phyloP scores from a whole-genome alignment of 139 green algal species.

The Chloropicon primus region DNA sequence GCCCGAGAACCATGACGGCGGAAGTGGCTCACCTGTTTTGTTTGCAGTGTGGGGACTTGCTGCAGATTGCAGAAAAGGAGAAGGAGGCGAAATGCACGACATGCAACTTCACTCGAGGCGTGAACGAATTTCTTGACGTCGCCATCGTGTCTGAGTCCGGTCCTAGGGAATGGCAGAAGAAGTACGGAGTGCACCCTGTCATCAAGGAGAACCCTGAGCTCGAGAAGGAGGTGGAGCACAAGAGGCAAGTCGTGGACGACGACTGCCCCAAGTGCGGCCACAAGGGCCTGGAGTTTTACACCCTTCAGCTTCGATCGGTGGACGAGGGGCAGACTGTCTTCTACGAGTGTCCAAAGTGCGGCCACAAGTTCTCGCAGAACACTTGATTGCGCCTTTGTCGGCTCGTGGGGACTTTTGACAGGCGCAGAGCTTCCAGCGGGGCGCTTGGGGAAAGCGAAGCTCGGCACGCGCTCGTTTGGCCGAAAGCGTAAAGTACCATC shows the following conservation, averaged over 20 bases:
- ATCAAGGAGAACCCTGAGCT: background rate
- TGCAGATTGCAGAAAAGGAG: background rate
- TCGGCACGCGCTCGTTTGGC: too few relatives aligned
- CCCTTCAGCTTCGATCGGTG: slow-evolving; percentile 79
- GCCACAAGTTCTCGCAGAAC: slow-evolving; percentile 21
- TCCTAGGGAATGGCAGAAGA: background rate
- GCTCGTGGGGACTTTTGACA: background rate
- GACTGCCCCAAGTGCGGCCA: slow-evolving; percentile 62
- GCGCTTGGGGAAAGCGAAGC: too few relatives aligned
- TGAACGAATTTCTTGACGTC: background rate
- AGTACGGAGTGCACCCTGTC: background rate
- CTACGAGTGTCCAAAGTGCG: slow-evolving; percentile 73
- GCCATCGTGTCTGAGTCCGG: background rate
- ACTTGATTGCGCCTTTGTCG: background rate
- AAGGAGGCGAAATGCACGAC: background rate
- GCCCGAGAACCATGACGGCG: background rate
- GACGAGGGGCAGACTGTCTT: slow-evolving; percentile 88
- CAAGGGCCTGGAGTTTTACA: slow-evolving; percentile 72
- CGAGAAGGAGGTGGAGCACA: background rate
- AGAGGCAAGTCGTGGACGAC: slow-evolving; percentile 42
- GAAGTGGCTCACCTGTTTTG: background rate
- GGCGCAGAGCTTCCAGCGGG: too few relatives aligned
- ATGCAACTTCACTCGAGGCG: background rate
- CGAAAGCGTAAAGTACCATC: too few relatives aligned
- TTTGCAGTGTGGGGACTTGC: background rate